Evolutionary conservation across 23 red algal genomes (phyloP).

Genomic region (Gracilaria vermiculophylla): DNA sequence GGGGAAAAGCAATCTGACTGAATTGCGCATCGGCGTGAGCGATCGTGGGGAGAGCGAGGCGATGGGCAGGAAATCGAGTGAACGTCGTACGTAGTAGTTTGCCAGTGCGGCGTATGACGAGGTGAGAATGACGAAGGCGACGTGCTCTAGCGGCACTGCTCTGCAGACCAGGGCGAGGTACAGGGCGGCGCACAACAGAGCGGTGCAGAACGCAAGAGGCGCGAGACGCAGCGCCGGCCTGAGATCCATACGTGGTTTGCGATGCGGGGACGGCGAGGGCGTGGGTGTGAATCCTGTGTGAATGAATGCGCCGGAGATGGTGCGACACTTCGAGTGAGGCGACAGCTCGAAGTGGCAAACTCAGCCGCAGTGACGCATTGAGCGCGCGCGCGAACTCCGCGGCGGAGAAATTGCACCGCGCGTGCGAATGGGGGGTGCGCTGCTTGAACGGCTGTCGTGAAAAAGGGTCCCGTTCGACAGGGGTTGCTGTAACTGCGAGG

Average conservation of each 20-base stretch:
- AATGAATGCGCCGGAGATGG: too few species aligned
- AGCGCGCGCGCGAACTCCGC: too few species aligned
- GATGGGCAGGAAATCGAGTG: not conserved
- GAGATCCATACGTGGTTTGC: not conserved
- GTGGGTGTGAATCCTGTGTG: too few species aligned
- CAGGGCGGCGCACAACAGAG: not conserved
- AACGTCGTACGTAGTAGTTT: constrained; percentile 32
- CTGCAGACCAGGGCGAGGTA: not conserved
- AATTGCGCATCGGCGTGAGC: constrained; percentile 22
- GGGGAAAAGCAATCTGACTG: constrained; percentile 47
- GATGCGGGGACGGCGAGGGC: too few species aligned
- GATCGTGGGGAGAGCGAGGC: not conserved
- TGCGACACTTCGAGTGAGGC: too few species aligned
- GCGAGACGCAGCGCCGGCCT: not conserved
- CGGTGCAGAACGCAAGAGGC: not conserved
- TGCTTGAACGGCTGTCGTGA: too few species aligned
- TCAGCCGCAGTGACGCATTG: too few species aligned
- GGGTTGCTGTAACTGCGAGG: too few species aligned
- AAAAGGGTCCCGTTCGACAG: too few species aligned
- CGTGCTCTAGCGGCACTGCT: constrained; percentile 26
- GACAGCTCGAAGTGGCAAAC: too few species aligned
- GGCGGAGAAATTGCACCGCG: too few species aligned
- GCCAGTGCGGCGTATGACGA: constrained; percentile 10
- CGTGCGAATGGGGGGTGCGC: too few species aligned
- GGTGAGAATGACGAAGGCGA: constrained; percentile 23